These are phyloP conservation scores for Pseudomonodictys pantanalensis DNA, from an alignment of 495 filamentous ascomycete genomes.

Conservation along the genomic window DNA sequence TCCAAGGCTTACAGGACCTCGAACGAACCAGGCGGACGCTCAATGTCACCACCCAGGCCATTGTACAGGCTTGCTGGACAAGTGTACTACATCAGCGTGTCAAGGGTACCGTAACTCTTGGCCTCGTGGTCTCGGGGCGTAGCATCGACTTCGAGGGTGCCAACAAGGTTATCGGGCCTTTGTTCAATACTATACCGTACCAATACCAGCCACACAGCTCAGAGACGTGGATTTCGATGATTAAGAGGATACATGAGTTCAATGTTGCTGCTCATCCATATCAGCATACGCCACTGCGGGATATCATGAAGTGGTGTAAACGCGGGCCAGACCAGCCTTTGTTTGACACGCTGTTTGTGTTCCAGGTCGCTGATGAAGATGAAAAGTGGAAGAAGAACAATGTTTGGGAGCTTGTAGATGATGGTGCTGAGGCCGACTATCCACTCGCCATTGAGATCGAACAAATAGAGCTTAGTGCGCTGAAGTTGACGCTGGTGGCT, in stretches of 20 bases:
- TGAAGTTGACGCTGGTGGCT: slow-evolving; percentile 57
- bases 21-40: slow-evolving; percentile 52
- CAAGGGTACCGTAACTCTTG: slow-evolving; percentile 50
- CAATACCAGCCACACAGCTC: slow-evolving; percentile 46
- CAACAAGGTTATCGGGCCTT: slow-evolving; percentile 72
- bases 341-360: slow-evolving; percentile 85
- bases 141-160: slow-evolving; percentile 61
- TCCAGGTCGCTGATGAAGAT: slow-evolving; percentile 54
- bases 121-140: slow-evolving; percentile 68
- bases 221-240: slow-evolving; percentile 52
- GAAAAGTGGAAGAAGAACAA: slow-evolving; percentile 25
- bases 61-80: slow-evolving; percentile 70
- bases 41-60: slow-evolving; percentile 69
- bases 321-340: slow-evolving; percentile 54
- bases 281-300: slow-evolving; percentile 68
- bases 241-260: slow-evolving; percentile 58
- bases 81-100: slow-evolving; percentile 50
- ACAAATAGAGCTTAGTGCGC: slow-evolving; percentile 43
- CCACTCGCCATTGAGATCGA: slow-evolving; percentile 72
- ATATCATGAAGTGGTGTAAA: slow-evolving; percentile 68
- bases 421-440: slow-evolving; percentile 57
- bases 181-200: slow-evolving; percentile 89
- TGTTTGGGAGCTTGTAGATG: slow-evolving; percentile 57
- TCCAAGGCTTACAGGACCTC: slow-evolving; percentile 6
- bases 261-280: slow-evolving; percentile 59